Evolutionary conservation across 1,284 basidiomycete species (phyloP).

Genomic region (Austroboletus novae-zelandiae): DNA sequence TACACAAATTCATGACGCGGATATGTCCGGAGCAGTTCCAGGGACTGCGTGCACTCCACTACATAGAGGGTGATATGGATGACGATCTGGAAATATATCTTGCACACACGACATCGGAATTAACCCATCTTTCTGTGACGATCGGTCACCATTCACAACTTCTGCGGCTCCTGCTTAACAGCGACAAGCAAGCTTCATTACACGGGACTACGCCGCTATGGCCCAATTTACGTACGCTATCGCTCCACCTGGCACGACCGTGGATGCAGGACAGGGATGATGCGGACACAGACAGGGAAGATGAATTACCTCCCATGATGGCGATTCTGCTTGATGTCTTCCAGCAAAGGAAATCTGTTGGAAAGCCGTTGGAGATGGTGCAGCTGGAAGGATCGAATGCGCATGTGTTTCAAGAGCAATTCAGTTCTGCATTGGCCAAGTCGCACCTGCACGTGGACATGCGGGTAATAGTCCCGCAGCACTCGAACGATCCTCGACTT

Average conservation of each 20-base stretch:
- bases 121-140: conserved; percentile 32
- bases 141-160: conserved; percentile 33
- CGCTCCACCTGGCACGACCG: conserved; percentile 25
- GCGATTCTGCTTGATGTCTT: conserved; percentile 32
- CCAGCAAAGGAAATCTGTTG: conserved; percentile 32
- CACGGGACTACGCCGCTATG: conserved; percentile 31
- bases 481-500: conserved; percentile 18
- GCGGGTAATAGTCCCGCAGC: conserved; percentile 19
- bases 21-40: conserved; percentile 34
- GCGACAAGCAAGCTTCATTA: conserved; percentile 33
- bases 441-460: conserved; percentile 27
- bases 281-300: conserved; percentile 30
- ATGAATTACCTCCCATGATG: conserved; percentile 30
- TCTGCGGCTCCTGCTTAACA: conserved; percentile 33
- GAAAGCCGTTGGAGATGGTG: conserved; percentile 22
- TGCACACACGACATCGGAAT: conserved; percentile 29
- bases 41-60: conserved; percentile 30
- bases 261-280: conserved; percentile 34
- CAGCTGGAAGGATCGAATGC: conserved; percentile 28
- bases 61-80: conserved; percentile 36
- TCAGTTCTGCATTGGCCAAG: conserved; percentile 24
- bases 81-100: conserved; percentile 36
- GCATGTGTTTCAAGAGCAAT: conserved; percentile 28
- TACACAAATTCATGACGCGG: conserved; percentile 37
- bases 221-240: conserved; percentile 31